These are phyloP conservation scores for Trichoderma asperelloides DNA, from an alignment of 495 filamentous ascomycete species.

Conservation along the genomic window DNA sequence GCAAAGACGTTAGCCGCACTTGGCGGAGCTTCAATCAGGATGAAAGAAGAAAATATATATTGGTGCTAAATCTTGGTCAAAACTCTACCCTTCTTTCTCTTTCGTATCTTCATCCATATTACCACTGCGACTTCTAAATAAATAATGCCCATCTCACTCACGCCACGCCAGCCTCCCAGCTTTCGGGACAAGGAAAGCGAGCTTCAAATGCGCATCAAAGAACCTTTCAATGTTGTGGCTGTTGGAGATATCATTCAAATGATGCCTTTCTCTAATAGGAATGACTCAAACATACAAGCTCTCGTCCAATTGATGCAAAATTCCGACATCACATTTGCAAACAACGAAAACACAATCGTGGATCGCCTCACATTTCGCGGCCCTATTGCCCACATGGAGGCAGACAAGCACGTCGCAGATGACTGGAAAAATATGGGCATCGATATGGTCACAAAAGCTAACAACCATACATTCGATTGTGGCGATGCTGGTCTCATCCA, in stretches of 20 bases:
- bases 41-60: background rate
- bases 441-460: background rate
- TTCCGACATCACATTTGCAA: background rate
- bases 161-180: background rate
- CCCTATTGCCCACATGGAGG: background rate
- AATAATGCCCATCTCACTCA: background rate
- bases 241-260: background rate
- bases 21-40: background rate
- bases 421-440: slow-evolving; percentile 2
- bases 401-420: background rate
- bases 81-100: background rate
- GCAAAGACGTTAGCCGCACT: background rate
- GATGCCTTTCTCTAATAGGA: background rate
- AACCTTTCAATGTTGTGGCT: background rate
- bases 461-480: background rate
- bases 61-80: background rate
- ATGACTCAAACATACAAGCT: background rate
- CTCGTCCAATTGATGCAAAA: background rate
- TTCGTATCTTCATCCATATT: background rate
- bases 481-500: background rate
- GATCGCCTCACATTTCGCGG: background rate
- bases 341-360: background rate
- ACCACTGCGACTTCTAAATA: background rate
- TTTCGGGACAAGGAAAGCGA: background rate
- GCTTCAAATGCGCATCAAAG: background rate